Base-by-base conservation (phyloP, 75 land plant genomes). In the Picea glauca region DNA sequence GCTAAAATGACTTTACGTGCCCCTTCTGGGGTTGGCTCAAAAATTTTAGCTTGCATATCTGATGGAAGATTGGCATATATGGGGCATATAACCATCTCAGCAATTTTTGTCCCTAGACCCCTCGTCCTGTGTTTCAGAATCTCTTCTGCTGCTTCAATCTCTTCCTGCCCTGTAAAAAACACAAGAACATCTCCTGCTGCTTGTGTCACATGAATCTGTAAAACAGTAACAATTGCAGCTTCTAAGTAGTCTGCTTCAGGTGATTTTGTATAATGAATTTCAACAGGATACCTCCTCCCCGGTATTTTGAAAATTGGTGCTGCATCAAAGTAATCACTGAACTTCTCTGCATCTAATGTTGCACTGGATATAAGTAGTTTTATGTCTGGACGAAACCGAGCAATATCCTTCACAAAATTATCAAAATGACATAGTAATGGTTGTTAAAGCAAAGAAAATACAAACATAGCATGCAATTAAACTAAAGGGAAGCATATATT, bases 191-290 rank as follows among this genome's bases (percentile, higher is more conserved):
- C 99, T 23, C 99, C 99, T 43, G 88, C 81, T 15, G 96, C 78
- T 63, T 95, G 89, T 0, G 91, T 93, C n/a, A 98, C 98, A 80
- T 98, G 99, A 66, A 94, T 92, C 58, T 95, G 98, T n/a, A 98
- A 83, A 11, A 90, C 99, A 40, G 99, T 93, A 12, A 91, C 93
- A 60, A 96, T 84, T 2, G 98, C 96, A 58, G 99, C 99, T 83
- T 95, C 99, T 73, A 98, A 80, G 77, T 93, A 98, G 78, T 98
- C 99, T 2, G 96, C 98, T 84, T 97, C 99, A 50, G 99, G 99
- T n/a, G 98, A 93, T 88, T 87, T 95, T 20, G 99, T 95, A 61
- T 87, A 94, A 38, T 90, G 79, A 59, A 98, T 90, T 38, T 95
- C 98, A 75, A 98, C 99, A 17, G 99, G 99, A 81, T 79, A 93